Base-by-base conservation (phyloP, 352 stramenopile species). In the Pythium brachiatum region DNA sequence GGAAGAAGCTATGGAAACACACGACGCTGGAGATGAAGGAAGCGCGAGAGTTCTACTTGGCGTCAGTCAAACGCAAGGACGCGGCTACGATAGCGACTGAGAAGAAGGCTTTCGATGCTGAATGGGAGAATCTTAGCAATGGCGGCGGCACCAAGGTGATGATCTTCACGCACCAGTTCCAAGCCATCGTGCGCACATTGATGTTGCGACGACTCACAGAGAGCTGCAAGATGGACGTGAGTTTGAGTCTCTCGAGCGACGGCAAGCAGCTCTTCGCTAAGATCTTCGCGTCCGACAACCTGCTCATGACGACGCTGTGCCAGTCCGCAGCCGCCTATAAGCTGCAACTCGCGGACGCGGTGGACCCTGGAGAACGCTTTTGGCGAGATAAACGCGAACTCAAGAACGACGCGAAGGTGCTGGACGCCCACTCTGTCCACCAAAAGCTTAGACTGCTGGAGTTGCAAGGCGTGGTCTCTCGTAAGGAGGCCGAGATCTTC, bases 171-270 rank as follows among this genome's bases (percentile, higher is more conserved):
- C 70, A 70, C 41, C 77, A 89, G 60, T 89, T 89, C 41, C 68
- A 85, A 23, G 74, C 82, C 21, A 87, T 91, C 44, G 71, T 84
- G 8, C 82, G 82, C 1, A 70, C 73, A 18, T 64, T 91, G 0
- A 60, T 88, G 21, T 54, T 91, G n/a, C 70, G 71, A 12, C 78
- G 82, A 2, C 69, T 91, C 23, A 74, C 71, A 0, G 26, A 21
- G 12, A 51, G 66, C 0, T 91, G 82, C 59, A 86, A 83, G 31
- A 32, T 88, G 46, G 81, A 88, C 58, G 64, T 89, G 52, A 89
- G 72, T 34, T 29, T 89, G 13, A 87, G 70, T 27, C 36, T 91
- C 46, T 79, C 78, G 7, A 58, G 66, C 5, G 71, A 89, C 20
- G 82, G 79, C 18, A 65, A 69, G 39, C 46, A 64, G n/a, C 39